Evolutionary conservation across 225 moss, liverwort and hornwort genomes (phyloP).

Genomic region (Climacium dendroides): DNA sequence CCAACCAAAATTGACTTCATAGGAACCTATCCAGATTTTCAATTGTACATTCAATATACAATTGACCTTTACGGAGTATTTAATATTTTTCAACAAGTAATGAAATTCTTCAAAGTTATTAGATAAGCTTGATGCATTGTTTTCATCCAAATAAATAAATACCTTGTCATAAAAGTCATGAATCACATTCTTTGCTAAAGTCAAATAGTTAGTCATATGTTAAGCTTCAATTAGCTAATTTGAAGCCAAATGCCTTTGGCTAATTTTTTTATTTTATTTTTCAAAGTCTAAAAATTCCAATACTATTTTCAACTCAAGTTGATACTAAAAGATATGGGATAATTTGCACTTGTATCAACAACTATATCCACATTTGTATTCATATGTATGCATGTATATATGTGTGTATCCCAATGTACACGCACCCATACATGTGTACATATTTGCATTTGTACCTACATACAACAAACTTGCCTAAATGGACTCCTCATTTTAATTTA

Average conservation of each 20-base stretch:
- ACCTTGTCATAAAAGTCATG: rapidly evolving
- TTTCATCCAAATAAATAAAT: background rate
- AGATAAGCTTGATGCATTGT: background rate
- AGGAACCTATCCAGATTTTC: no score
- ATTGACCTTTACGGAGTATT: no score
- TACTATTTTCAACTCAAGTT: background rate
- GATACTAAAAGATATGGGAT: background rate
- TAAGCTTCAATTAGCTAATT: background rate
- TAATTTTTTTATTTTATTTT: background rate
- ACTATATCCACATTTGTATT: no score
- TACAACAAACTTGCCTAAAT: background rate
- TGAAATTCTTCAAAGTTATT: background rate
- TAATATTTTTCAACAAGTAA: background rate
- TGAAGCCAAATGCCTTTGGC: background rate
- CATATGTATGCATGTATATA: rapidly evolving
- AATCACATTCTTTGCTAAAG: rapidly evolving
- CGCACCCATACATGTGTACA: no score
- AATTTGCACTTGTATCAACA: background rate
- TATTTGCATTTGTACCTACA: no score
- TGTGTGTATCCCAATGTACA: background rate
- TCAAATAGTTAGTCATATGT: no score
- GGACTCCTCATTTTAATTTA: background rate
- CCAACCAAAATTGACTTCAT: no score
- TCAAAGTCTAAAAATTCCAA: background rate
- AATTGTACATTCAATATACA: no score